These are phyloP conservation scores for Platanthera zijinensis DNA, from an alignment of 106 monocot genomes.

Conservation along the genomic window DNA sequence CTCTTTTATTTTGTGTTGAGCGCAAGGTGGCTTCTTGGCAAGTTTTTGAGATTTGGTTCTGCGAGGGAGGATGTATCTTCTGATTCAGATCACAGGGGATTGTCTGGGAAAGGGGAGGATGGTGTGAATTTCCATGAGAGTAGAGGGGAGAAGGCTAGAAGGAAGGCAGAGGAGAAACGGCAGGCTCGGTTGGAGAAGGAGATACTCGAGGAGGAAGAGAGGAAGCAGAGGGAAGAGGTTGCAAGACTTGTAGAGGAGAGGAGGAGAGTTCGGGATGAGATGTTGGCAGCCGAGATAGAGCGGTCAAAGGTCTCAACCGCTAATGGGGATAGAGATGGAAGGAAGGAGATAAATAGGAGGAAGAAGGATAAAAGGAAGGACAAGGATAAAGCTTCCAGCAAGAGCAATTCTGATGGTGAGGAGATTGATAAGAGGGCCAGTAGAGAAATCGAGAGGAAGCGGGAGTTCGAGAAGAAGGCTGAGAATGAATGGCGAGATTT, in stretches of 20 bases:
- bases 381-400: conserved; percentile 45
- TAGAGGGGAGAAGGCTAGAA: conserved; percentile 64
- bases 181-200: conserved; percentile 82
- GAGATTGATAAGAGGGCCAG: conserved; percentile 35
- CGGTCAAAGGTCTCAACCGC: conserved; percentile 12
- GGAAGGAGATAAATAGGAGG: conserved; percentile 48
- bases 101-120: conserved; percentile 37
- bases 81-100: conserved; percentile 35
- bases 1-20: neutral
- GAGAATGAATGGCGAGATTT: conserved; percentile 42
- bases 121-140: conserved; percentile 49
- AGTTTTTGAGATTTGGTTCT: conserved; percentile 16
- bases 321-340: conserved; percentile 37
- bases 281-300: conserved; percentile 55
- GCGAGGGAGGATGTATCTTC: conserved; percentile 28
- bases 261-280: conserved; percentile 74
- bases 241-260: conserved; percentile 82
- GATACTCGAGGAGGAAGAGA: conserved; percentile 91
- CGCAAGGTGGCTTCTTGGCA: conserved; percentile 14
- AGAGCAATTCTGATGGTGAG: conserved; percentile 53
- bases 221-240: conserved; percentile 90
- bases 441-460: conserved; percentile 58
- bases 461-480: conserved; percentile 47
- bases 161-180: conserved; percentile 92
- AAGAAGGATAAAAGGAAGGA: conserved; percentile 57